Percentiles rank a stretch among this genome's conserved stretches.
Conservation (phyloP, 2,329 filamentous ascomycete species). For the Alternaria arborescens region DNA sequence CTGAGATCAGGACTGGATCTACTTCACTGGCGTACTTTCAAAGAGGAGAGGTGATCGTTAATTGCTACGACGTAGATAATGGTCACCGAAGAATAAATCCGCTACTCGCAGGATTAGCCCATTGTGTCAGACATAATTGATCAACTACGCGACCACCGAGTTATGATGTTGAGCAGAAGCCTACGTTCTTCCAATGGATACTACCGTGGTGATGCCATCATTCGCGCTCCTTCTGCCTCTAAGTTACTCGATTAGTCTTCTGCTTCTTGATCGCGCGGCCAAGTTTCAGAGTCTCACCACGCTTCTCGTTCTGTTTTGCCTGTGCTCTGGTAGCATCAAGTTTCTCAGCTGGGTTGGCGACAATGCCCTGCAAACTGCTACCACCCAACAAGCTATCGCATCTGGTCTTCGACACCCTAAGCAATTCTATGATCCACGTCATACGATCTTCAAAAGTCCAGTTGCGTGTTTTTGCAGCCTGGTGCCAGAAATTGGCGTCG, state of each 20-base stretch:
- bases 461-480: neutral
- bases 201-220: neutral
- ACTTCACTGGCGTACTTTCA: neutral
- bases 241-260: neutral
- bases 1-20: neutral
- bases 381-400: slow-evolving; percentile 13
- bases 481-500: neutral
- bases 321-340: neutral
- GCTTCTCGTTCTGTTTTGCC: slow-evolving; percentile 1
- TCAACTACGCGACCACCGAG: neutral
- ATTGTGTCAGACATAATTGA: neutral
- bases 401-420: slow-evolving; percentile 7
- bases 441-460: slow-evolving; percentile 9
- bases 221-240: neutral
- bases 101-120: neutral
- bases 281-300: neutral
- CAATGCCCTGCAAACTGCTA: slow-evolving; percentile 1
- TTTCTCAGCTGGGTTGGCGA: neutral
- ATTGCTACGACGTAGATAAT: neutral
- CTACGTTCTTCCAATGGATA: too few species aligned
- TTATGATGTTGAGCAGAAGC: neutral
- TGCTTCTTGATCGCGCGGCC: neutral
- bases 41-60: neutral
- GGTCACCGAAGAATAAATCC: neutral
- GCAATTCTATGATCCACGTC: neutral